phyloP scores from a whole-genome alignment of 2,329 filamentous ascomycete species.

The Cladobotryum mycophilum region DNA sequence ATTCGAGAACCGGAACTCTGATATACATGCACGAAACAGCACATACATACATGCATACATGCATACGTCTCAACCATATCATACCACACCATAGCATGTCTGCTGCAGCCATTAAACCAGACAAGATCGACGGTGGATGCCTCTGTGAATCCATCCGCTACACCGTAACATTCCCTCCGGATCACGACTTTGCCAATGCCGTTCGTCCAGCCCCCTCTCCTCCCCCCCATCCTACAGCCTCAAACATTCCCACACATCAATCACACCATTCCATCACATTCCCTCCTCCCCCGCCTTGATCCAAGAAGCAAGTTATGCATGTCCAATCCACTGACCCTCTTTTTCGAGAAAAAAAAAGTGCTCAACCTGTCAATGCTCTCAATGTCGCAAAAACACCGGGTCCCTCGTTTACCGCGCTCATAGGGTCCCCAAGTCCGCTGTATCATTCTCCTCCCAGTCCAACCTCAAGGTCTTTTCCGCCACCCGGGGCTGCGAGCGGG shows the following conservation, averaged over 20 bases:
- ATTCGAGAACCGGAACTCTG: not conserved
- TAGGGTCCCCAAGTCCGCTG: conserved; percentile 26
- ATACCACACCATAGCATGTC: no score
- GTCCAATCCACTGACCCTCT: no score
- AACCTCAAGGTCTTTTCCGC: conserved; percentile 36
- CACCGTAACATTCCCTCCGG: conserved; percentile 37
- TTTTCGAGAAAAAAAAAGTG: conserved; percentile 22
- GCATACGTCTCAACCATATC: no score
- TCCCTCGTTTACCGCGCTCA: conserved; percentile 39
- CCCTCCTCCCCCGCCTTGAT: no score
- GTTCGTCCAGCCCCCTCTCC: conserved; percentile 18
- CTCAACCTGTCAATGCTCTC: conserved; percentile 48
- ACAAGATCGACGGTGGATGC: conserved; percentile 43
- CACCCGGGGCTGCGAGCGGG: conserved; percentile 34
- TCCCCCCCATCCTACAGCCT: not conserved
- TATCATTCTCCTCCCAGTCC: conserved; percentile 28
- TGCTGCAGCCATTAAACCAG: conserved; percentile 23
- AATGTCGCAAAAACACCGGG: conserved; percentile 48
- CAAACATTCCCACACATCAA: no score
- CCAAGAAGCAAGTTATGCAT: no score
- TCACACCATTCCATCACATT: no score
- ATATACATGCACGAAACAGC: no score
- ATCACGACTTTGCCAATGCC: conserved; percentile 36
- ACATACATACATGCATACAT: no score
- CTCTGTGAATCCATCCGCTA: conserved; percentile 46